Conservation (phyloP, 108 stramenopile genomes). For the Nannochloropsis oceanica region DNA sequence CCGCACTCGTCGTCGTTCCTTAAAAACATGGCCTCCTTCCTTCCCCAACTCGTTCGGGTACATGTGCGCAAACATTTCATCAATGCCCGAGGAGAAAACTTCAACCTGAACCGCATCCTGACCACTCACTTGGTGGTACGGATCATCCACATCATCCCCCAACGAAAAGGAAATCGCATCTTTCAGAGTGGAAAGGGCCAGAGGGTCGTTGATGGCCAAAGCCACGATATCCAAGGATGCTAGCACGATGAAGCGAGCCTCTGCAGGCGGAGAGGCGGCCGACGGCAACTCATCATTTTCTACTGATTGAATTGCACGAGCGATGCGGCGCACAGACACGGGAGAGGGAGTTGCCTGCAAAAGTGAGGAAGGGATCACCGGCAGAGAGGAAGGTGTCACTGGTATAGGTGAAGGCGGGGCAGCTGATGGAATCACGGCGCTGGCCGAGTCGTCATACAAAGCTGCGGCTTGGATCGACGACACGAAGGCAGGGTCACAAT, state of each 20-base stretch:
- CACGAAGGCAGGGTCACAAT: neutral
- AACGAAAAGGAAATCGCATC: neutral
- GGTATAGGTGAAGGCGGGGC: no score
- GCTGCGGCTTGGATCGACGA: neutral
- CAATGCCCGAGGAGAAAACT: neutral
- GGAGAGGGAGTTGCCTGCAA: no score
- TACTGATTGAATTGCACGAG: no score
- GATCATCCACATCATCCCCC: neutral
- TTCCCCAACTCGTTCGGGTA: neutral
- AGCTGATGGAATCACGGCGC: neutral
- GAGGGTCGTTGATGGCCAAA: neutral
- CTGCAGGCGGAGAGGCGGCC: neutral
- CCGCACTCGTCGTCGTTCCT: neutral
- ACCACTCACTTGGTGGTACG: neutral
- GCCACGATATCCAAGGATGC: neutral
- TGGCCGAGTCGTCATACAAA: neutral
- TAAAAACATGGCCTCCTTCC: neutral
- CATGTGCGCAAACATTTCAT: neutral
- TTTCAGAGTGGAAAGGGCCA: neutral
- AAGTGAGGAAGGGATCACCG: no score
- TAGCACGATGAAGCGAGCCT: neutral
- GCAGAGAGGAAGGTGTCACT: no score
- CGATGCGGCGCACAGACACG: no score
- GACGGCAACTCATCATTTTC: no score
- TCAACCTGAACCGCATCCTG: neutral